Evolutionary conservation across 108 stramenopile species (phyloP).

Genomic region (Skeletonema menzelii): DNA sequence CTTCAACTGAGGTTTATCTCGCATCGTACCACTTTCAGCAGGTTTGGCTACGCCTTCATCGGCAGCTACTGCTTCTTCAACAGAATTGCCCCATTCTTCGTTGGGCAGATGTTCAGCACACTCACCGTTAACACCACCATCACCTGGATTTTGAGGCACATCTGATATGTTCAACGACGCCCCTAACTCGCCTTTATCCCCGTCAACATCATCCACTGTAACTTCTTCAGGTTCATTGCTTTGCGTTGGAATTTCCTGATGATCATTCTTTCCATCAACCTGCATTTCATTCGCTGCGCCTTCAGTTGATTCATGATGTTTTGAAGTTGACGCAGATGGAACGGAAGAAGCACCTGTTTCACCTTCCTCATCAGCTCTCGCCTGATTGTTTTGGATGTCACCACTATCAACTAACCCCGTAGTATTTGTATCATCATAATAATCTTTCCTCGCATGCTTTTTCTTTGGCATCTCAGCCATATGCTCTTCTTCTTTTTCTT

Average conservation of each 20-base stretch:
- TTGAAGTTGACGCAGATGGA: no score
- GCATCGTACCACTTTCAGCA: background rate
- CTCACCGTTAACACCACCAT: background rate
- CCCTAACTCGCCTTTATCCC: background rate
- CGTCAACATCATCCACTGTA: background rate
- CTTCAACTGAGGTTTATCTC: background rate
- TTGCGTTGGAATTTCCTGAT: background rate
- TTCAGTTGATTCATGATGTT: no score
- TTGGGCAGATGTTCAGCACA: background rate
- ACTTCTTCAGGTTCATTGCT: background rate
- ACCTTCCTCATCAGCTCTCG: background rate
- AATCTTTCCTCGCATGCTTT: background rate
- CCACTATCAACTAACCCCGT: background rate
- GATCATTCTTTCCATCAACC: background rate
- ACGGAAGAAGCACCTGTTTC: background rate
- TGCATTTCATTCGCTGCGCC: no score
- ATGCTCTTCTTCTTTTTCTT: background rate
- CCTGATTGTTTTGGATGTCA: slow-evolving; percentile 11
- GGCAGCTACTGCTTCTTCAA: background rate
- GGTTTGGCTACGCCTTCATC: background rate
- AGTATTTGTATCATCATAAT: background rate
- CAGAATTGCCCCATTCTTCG: background rate
- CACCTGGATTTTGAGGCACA: background rate
- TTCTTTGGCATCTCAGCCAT: background rate
- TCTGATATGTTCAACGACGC: background rate